phyloP scores from a whole-genome alignment of 306 rosid species.

The Cyamopsis tetragonoloba region DNA sequence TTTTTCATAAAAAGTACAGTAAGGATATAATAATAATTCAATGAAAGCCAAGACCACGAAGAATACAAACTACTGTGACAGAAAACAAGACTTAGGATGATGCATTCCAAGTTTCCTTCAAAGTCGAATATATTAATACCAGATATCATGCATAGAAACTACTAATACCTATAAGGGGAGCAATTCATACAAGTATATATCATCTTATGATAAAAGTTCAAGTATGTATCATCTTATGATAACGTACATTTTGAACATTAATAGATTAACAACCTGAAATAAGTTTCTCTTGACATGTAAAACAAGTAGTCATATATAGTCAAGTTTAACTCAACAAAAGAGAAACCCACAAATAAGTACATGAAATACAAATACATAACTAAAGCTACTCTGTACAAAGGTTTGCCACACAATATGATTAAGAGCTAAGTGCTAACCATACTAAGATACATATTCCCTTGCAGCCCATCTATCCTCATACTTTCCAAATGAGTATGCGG shows the following conservation, averaged over 20 bases:
- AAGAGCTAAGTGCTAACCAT: background rate
- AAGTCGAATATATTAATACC: background rate
- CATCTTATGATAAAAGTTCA: background rate
- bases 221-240: background rate
- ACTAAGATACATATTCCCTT: conserved; percentile 52
- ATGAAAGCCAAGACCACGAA: background rate
- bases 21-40: background rate
- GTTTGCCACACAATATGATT: background rate
- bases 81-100: background rate
- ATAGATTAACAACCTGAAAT: background rate
- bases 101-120: background rate
- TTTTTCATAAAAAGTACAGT: background rate
- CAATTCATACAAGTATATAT: background rate
- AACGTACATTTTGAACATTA: conserved; percentile 3
- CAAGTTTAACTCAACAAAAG: background rate
- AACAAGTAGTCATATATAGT: background rate
- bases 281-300: conserved; percentile 6
- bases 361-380: conserved; percentile 4
- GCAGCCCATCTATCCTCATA: conserved; percentile 68
- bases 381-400: conserved; percentile 41
- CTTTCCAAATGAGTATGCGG: conserved; percentile 63
- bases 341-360: conserved; percentile 1
- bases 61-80: background rate
- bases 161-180: background rate
- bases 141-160: background rate